phyloP scores from a whole-genome alignment of 2,329 filamentous ascomycete species.

The Scopulariopsis brevicaulis region DNA sequence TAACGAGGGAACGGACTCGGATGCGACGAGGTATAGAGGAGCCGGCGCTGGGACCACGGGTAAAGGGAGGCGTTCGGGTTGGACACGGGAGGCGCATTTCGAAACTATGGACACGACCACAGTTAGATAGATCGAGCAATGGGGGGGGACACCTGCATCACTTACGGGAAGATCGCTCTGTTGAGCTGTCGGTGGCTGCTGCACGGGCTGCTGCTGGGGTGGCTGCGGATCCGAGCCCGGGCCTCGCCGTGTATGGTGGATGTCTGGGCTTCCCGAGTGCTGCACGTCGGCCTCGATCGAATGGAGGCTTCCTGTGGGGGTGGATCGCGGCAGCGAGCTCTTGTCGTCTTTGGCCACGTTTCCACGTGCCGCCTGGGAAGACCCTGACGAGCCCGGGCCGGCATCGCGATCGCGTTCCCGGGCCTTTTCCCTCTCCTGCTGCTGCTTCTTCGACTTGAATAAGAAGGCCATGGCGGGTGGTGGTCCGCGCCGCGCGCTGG shows the following conservation, averaged over 20 bases:
- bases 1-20: slow-evolving; percentile 90
- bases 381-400: slow-evolving; percentile 7
- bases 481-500: slow-evolving; percentile 2
- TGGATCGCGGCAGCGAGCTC: slow-evolving; percentile 43
- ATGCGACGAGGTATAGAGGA: slow-evolving; percentile 75
- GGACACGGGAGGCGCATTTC: slow-evolving; percentile 35
- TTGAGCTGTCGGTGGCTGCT: slow-evolving; percentile 11
- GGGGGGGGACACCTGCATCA: slow-evolving; percentile 5
- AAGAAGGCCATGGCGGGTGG: slow-evolving; percentile 57
- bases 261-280: slow-evolving; percentile 50
- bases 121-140: slow-evolving; percentile 4
- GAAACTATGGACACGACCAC: slow-evolving; percentile 26
- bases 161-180: slow-evolving; percentile 30
- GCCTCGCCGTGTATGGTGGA: slow-evolving; percentile 45
- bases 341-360: slow-evolving; percentile 37
- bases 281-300: slow-evolving; percentile 50
- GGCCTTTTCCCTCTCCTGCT: slow-evolving; percentile 48
- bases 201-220: slow-evolving; percentile 24
- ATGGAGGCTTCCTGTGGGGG: slow-evolving; percentile 67
- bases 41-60: slow-evolving; percentile 84
- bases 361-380: slow-evolving; percentile 1
- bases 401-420: slow-evolving; percentile 5
- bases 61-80: slow-evolving; percentile 71
- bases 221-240: slow-evolving; percentile 33
- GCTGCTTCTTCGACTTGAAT: slow-evolving; percentile 71